Percentiles rank a stretch among this genome's conserved stretches.
Conservation (phyloP, 2,329 filamentous ascomycete species). For the Blumeriella jaapii region DNA sequence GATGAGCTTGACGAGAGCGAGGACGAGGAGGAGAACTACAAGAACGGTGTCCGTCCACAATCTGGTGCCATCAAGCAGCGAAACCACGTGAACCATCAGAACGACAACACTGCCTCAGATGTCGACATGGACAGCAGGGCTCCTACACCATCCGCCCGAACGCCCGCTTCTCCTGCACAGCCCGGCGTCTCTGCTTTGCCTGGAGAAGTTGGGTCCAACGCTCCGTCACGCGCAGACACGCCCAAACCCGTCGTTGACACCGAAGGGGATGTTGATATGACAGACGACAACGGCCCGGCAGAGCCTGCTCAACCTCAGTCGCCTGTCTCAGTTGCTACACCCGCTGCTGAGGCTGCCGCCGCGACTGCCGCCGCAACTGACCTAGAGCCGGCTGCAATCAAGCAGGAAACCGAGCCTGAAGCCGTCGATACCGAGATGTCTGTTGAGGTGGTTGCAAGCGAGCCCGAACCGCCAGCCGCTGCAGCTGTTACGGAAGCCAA, state of each 20-base stretch:
- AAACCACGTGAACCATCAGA: constrained; percentile 51
- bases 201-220: constrained; percentile 22
- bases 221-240: constrained; percentile 23
- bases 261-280: constrained; percentile 28
- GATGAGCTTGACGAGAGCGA: constrained; percentile 83
- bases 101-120: constrained; percentile 37
- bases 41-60: constrained; percentile 52
- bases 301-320: neutral
- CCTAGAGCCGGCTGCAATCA: constrained; percentile 24
- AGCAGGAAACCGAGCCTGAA: constrained; percentile 26
- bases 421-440: constrained; percentile 24
- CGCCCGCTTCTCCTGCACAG: neutral
- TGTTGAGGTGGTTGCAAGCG: constrained; percentile 5
- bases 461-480: constrained; percentile 1
- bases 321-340: constrained; percentile 3
- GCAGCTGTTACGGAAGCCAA: constrained; percentile 14
- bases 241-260: constrained; percentile 19
- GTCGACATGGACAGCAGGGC: constrained; percentile 38
- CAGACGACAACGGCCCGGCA: constrained; percentile 6
- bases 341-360: constrained; percentile 2
- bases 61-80: constrained; percentile 39
- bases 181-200: neutral
- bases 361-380: constrained; percentile 20
- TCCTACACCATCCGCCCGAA: constrained; percentile 26
- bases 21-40: constrained; percentile 67